phyloP scores from a whole-genome alignment of 2,329 filamentous ascomycete species.

The Sporothrix pallida region DNA sequence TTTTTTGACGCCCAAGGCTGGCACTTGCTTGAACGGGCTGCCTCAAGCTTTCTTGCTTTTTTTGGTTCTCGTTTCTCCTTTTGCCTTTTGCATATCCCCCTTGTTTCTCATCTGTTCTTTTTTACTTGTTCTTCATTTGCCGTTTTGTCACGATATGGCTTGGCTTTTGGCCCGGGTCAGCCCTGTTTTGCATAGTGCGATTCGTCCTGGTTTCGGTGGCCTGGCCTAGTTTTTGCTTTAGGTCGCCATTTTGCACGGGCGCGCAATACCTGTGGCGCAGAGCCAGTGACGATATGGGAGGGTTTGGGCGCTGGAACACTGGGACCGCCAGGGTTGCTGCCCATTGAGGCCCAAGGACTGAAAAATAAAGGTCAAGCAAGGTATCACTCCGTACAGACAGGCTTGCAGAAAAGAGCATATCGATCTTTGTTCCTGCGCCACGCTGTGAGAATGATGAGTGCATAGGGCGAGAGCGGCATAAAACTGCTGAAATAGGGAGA shows the following conservation, averaged over 20 bases:
- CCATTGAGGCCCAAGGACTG: background rate
- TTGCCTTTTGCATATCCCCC: no score
- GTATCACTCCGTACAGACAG: no score
- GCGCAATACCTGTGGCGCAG: background rate
- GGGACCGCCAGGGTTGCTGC: background rate
- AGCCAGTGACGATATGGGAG: background rate
- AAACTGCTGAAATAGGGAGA: background rate
- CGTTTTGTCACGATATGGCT: background rate
- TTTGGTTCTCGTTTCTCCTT: background rate
- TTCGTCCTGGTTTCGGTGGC: background rate
- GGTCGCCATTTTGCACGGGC: constrained; percentile 8
- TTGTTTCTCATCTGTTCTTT: no score
- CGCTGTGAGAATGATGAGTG: background rate
- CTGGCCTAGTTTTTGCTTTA: background rate
- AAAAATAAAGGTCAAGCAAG: no score
- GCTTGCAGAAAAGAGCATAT: background rate
- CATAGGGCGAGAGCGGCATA: background rate
- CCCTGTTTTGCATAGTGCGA: background rate
- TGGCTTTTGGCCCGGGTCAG: background rate
- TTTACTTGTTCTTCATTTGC: background rate
- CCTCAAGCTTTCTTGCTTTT: background rate
- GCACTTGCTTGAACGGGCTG: background rate
- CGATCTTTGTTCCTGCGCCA: background rate
- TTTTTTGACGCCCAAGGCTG: background rate
- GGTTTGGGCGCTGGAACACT: background rate